Conservation (phyloP, 495 filamentous ascomycete species). For the Oidiodendron maius region DNA sequence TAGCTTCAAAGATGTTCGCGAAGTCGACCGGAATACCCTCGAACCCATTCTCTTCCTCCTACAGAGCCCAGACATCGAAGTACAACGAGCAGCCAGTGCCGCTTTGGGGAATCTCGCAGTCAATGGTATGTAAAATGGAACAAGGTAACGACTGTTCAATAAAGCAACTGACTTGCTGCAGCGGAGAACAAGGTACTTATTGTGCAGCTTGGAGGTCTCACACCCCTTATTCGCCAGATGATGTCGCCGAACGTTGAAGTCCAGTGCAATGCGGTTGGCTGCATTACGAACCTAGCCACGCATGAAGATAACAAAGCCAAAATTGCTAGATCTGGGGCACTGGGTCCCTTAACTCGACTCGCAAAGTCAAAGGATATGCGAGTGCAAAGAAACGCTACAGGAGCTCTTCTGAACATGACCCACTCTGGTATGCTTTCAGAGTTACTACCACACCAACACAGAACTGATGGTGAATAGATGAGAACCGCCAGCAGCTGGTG, state of each 20-base stretch:
- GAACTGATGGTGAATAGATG: constrained; percentile 50
- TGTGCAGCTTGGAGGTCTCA: constrained; percentile 82
- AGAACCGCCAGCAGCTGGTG: constrained; percentile 94
- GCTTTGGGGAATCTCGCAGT: constrained; percentile 95
- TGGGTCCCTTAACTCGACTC: constrained; percentile 82
- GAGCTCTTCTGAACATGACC: constrained; percentile 96
- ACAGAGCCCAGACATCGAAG: constrained; percentile 92
- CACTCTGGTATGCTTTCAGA: constrained; percentile 70
- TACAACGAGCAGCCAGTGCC: constrained; percentile 93
- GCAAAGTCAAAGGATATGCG: constrained; percentile 98
- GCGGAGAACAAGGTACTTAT: constrained; percentile 97
- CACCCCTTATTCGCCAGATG: constrained; percentile 95
- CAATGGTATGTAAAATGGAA: constrained; percentile 62
- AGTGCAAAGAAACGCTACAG: constrained; percentile 95
- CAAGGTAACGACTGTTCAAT: neutral
- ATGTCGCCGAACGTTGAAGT: constrained; percentile 98
- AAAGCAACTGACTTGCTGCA: constrained; percentile 44
- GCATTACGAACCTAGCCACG: constrained; percentile 95
- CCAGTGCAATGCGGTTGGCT: constrained; percentile 97
- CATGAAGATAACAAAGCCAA: constrained; percentile 99
- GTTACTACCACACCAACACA: neutral
- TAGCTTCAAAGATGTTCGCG: constrained; percentile 70
- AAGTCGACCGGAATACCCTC: constrained; percentile 90
- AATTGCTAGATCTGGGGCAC: constrained; percentile 90
- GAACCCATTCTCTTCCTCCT: constrained; percentile 94